Percentiles rank a stretch among this genome's conserved stretches.
These are phyloP conservation scores for Chloranthus sessilifolius DNA, from an alignment of 164 flowering plant species.

Conservation along the genomic window DNA sequence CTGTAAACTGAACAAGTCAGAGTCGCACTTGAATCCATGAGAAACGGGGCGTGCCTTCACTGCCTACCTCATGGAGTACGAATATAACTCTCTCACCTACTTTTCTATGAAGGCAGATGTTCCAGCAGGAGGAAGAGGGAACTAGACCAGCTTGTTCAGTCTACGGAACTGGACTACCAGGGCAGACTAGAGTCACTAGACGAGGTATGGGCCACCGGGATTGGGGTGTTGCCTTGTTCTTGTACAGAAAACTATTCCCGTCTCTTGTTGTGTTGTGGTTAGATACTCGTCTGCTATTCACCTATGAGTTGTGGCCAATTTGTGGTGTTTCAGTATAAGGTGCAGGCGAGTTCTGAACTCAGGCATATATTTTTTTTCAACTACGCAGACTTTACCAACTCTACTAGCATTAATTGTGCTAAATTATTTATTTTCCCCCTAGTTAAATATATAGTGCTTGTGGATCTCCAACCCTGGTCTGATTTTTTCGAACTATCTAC, in stretches of 20 bases:
- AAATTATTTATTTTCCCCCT: too few relatives aligned
- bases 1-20: neutral
- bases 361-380: too few relatives aligned
- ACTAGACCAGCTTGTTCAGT: neutral
- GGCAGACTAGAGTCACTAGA: too few relatives aligned
- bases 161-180: slow-evolving; percentile 1
- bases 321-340: too few relatives aligned
- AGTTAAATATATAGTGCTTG: too few relatives aligned
- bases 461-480: too few relatives aligned
- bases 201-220: neutral
- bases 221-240: neutral
- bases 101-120: neutral
- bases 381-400: too few relatives aligned
- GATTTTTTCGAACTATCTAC: too few relatives aligned
- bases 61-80: neutral
- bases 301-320: too few relatives aligned
- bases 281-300: slow-evolving; percentile 1
- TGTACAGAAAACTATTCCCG: neutral
- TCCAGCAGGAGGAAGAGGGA: slow-evolving; percentile 1
- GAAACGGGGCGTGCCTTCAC: neutral
- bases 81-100: neutral
- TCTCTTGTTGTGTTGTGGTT: neutral
- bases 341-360: too few relatives aligned
- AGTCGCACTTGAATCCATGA: neutral
- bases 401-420: too few relatives aligned